These are phyloP conservation scores for Eimeria acervulina DNA, from an alignment of 169 alveolate genomes.

Conservation along the genomic window DNA sequence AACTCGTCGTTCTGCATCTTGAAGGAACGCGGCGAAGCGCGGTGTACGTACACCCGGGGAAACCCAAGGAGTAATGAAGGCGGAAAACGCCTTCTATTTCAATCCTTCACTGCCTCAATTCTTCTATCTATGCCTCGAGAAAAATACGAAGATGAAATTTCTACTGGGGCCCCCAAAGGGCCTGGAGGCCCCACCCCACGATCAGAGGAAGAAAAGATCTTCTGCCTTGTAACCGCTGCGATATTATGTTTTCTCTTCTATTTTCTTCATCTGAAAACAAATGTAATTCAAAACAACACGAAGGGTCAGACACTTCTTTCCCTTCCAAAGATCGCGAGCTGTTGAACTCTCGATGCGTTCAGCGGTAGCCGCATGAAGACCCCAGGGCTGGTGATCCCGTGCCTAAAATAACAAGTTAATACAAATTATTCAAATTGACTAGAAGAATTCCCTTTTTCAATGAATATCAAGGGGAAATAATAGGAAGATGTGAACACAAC, in stretches of 20 bases:
- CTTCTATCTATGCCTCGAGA: not conserved
- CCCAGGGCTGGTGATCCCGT: not conserved
- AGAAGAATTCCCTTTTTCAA: too few species aligned
- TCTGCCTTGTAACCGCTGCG: not conserved
- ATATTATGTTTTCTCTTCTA: not conserved
- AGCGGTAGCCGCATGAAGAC: not conserved
- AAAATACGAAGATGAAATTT: not conserved
- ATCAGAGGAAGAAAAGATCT: not conserved
- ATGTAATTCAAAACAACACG: not conserved
- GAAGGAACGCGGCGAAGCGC: not conserved
- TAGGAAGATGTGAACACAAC: not conserved
- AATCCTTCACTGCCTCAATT: not conserved
- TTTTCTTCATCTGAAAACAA: not conserved
- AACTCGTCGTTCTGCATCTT: conserved; percentile 86
- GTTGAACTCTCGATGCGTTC: not conserved
- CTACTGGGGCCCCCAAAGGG: not conserved
- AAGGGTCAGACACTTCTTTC: not conserved
- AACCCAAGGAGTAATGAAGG: not conserved
- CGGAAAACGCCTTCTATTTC: not conserved
- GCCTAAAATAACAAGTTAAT: not conserved
- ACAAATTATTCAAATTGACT: too few species aligned
- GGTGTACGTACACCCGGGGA: conserved; percentile 29
- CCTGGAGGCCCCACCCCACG: conserved; percentile 20
- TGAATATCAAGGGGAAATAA: not conserved
- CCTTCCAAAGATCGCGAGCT: not conserved